Evolutionary conservation across 495 filamentous ascomycete species (phyloP), one percentile per base, ranked within the genome.

Genomic region (Staphylotrichum longicolle): DNA sequence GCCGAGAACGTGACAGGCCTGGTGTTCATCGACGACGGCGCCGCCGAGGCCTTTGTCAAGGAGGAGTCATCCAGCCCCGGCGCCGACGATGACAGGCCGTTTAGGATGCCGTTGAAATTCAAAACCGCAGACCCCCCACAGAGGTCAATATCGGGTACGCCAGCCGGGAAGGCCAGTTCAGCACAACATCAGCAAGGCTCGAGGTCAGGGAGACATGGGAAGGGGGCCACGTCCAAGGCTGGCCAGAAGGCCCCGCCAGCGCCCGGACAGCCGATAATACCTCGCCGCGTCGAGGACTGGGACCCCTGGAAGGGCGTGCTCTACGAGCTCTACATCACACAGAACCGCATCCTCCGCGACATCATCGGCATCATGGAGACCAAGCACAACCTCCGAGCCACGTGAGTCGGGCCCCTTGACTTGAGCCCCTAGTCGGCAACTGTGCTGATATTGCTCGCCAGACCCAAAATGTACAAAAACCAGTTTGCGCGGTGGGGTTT

Each of bases 381-480:
- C 4, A 64, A 50, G 4, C 60, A 72, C 50, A 68, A 70, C 33
- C 42, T 74, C 33, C 60, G 58, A 37, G 71, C 68, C 9, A 74
- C 71, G 65, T 73, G 51, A 69, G 70, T 63, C 3, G 42, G 3
- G 15, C 10, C 14, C 44, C 27, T 27, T 27, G 20, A 27, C 20
- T 27, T 27, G 20, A 15, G 1, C 15, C 45, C 39, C n/a, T 12
- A 8, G 11, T 8, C 10, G 32, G 27, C 32, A n/a, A 4, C 35
- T 34, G 27, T 46, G 2, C 33, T 11, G n/a, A 5, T 2, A 4
- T 9, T 7, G 20, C 7, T 0, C n/a, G 50, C 47, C 60, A 72
- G 68, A 12, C 67, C 70, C 7, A 74, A 72, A 51, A 74, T 74
- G 71, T 74, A 72, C 59, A 74, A 74, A 39, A 70, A 68, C 53